A percentile compares a stretch with the other conserved stretches of the same genome.
These are phyloP conservation scores for Sarocladium brachiariae DNA, from an alignment of 2,329 filamentous ascomycete species.

Conservation along the genomic window DNA sequence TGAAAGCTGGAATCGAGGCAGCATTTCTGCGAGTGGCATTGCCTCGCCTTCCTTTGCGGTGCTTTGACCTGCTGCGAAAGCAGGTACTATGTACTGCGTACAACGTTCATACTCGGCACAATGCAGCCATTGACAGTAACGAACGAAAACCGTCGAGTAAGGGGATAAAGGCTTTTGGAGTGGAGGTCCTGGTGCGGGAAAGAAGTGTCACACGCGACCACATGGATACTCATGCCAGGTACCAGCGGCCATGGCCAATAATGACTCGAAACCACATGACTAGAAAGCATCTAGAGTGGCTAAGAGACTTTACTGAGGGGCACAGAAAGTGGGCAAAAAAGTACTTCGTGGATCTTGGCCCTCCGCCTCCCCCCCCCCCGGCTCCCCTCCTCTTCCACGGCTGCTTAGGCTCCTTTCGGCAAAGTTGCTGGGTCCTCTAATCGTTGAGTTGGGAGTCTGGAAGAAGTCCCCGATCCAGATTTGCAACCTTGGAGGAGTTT, in stretches of 20 bases:
- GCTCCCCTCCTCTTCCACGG: neutral
- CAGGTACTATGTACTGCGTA: neutral
- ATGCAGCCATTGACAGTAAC: neutral
- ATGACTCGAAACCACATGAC: neutral
- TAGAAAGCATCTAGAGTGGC: slow-evolving; percentile 10
- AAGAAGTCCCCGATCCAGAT: neutral
- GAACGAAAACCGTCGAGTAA: too few species aligned
- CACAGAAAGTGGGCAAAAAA: slow-evolving; percentile 13
- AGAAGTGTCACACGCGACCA: slow-evolving; percentile 31
- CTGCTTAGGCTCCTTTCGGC: neutral
- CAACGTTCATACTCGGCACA: too few species aligned
- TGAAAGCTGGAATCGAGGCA: neutral
- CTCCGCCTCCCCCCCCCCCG: too few species aligned
- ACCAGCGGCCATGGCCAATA: slow-evolving; percentile 23
- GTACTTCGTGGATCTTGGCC: too few species aligned
- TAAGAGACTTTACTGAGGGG: neutral
- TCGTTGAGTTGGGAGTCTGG: too few species aligned
- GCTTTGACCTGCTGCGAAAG: neutral
- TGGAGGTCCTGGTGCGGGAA: slow-evolving; percentile 8
- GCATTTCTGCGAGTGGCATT: neutral
- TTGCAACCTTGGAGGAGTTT: neutral
- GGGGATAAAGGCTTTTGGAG: too few species aligned
- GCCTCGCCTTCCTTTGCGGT: neutral
- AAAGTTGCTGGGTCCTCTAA: neutral
- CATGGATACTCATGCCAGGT: slow-evolving; percentile 33